A percentile compares a stretch with the other conserved stretches of the same genome.
These are phyloP conservation scores for Ophiorrhiza pumila DNA, from an alignment of 257 asterid species.

Conservation along the genomic window DNA sequence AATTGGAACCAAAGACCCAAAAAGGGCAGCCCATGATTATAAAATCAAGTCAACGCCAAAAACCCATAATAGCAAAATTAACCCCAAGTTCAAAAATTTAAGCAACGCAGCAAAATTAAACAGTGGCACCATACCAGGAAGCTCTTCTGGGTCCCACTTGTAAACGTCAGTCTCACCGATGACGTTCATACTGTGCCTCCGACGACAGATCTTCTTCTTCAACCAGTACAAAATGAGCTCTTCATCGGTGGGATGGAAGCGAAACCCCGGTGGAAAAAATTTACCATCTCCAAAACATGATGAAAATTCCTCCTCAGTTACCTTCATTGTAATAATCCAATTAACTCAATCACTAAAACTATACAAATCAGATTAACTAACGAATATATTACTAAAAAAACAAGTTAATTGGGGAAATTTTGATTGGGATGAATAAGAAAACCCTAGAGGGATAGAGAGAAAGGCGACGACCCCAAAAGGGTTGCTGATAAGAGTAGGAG, in stretches of 20 bases:
- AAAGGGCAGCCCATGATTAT: not conserved
- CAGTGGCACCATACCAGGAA: slow-evolving; percentile 50
- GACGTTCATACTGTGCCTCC: slow-evolving; percentile 45
- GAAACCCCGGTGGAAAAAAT: slow-evolving; percentile 74
- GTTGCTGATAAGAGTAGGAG: not conserved
- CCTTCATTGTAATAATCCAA: slow-evolving; percentile 15
- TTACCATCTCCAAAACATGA: slow-evolving; percentile 32
- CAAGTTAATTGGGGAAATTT: not conserved
- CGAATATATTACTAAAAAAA: not conserved
- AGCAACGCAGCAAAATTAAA: not conserved
- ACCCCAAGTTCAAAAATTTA: not conserved
- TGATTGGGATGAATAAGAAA: not conserved
- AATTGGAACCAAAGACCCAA: not conserved
- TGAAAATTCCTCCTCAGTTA: slow-evolving; percentile 24
- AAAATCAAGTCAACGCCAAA: slow-evolving; percentile 18
- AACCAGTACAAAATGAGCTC: slow-evolving; percentile 72
- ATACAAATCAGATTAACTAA: not conserved
- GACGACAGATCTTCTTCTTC: slow-evolving; percentile 68
- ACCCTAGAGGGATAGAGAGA: slow-evolving; percentile 19
- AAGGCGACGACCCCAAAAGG: slow-evolving; percentile 8
- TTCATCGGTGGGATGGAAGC: slow-evolving; percentile 93
- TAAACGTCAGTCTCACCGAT: slow-evolving; percentile 72
- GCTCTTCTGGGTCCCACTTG: slow-evolving; percentile 83
- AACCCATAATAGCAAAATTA: not conserved
- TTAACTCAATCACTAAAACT: not conserved